Percentiles rank a stretch among this genome's conserved stretches.
Evolutionary conservation across 345 rosid genomes (phyloP).

Genomic region (Cardamine occulta): DNA sequence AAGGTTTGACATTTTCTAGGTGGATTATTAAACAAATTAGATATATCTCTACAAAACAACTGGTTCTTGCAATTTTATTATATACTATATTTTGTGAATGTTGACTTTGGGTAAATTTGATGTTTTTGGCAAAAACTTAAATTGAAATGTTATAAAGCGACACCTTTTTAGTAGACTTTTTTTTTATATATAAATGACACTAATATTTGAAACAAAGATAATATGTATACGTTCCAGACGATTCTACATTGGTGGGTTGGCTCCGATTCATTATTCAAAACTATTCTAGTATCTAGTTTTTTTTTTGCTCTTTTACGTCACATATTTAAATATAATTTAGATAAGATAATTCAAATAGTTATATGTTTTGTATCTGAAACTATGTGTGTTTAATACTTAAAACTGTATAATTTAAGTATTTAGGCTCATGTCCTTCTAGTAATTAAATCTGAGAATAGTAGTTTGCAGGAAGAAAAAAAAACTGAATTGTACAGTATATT

Average conservation of each 20-base stretch:
- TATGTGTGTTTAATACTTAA: no score
- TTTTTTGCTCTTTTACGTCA: neutral
- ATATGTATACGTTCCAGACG: neutral
- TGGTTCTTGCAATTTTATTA: neutral
- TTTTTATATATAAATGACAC: neutral
- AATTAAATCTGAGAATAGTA: neutral
- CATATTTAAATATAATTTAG: neutral
- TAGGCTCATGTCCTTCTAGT: neutral
- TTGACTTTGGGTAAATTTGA: neutral
- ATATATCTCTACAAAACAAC: neutral
- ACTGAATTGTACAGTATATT: neutral
- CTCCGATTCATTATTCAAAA: neutral
- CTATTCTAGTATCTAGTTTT: neutral
- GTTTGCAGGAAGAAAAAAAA: neutral
- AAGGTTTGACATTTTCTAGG: slow-evolving; percentile 22
- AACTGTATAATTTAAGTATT: neutral
- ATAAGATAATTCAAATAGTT: neutral
- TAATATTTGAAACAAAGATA: neutral
- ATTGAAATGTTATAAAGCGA: neutral
- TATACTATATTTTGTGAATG: neutral
- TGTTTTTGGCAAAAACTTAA: neutral
- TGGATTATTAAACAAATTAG: neutral
- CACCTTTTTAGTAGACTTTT: neutral
- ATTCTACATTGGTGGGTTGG: neutral
- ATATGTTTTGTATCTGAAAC: neutral